phyloP scores from a whole-genome alignment of 78 protist species.

The Dictyostelium capitatum region DNA sequence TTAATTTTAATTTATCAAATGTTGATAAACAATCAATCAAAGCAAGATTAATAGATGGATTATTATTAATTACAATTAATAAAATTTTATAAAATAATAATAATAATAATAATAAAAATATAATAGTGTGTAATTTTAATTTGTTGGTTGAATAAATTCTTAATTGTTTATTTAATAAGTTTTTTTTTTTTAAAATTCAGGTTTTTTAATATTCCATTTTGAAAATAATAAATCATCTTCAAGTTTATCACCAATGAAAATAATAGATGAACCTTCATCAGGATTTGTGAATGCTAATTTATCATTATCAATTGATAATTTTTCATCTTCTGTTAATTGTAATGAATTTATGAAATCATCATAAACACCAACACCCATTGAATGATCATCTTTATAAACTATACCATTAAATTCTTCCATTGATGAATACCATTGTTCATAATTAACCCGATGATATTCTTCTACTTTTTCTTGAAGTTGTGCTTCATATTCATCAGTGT shows the following conservation, averaged over 20 bases:
- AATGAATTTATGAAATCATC: constrained; percentile 3
- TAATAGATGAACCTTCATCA: constrained; percentile 11
- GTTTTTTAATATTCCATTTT: constrained; percentile 61
- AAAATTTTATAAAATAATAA: too few species aligned
- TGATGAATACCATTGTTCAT: constrained; percentile 40
- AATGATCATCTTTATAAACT: neutral
- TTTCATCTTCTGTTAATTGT: constrained; percentile 22
- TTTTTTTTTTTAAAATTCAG: constrained; percentile 6
- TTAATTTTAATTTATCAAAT: neutral
- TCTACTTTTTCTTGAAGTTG: constrained; percentile 48
- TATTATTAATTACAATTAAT: neutral
- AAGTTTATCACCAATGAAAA: neutral
- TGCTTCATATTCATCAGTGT: constrained; percentile 8
- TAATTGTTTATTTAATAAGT: neutral
- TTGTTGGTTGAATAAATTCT: too few species aligned
- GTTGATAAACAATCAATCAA: neutral
- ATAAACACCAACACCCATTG: constrained; percentile 18
- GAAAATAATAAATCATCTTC: constrained; percentile 47
- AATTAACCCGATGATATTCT: constrained; percentile 54
- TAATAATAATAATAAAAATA: too few species aligned
- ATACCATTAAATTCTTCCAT: neutral
- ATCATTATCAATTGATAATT: neutral
- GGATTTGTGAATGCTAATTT: neutral
- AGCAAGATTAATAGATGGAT: neutral
- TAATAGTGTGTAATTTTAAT: too few species aligned